phyloP scores from a whole-genome alignment of 2,329 filamentous ascomycete species.

The Cercospora sp. region DNA sequence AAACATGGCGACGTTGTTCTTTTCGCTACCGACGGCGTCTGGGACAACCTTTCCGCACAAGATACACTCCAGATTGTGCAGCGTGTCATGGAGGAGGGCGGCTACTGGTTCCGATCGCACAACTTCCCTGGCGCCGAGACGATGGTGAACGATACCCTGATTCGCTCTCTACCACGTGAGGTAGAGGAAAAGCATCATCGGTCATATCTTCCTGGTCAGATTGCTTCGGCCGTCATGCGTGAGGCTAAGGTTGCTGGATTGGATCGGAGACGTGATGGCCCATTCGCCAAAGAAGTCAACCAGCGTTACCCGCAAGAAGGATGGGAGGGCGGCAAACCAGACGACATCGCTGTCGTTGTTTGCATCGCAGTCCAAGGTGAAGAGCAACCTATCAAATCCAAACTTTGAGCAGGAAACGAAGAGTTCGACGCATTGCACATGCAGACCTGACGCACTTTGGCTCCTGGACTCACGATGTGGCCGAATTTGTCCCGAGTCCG shows the following conservation, averaged over 20 bases:
- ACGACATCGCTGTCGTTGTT: constrained; percentile 89
- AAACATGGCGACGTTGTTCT: constrained; percentile 91
- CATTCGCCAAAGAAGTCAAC: constrained; percentile 93
- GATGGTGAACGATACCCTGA: constrained; percentile 31
- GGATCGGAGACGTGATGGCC: constrained; percentile 79
- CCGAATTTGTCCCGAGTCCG: neutral
- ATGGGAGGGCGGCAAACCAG: constrained; percentile 89
- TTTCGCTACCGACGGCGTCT: constrained; percentile 91
- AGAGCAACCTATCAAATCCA: constrained; percentile 36
- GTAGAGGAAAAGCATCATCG: constrained; percentile 36
- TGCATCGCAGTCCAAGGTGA: constrained; percentile 67
- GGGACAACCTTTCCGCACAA: constrained; percentile 91
- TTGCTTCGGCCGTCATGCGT: constrained; percentile 76
- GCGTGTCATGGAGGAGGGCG: constrained; percentile 60
- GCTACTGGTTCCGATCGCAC: constrained; percentile 38
- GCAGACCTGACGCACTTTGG: neutral
- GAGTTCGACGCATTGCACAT: neutral
- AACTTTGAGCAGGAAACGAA: constrained; percentile 25
- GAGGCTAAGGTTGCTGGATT: constrained; percentile 83
- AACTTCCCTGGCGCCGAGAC: constrained; percentile 35
- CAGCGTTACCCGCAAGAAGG: constrained; percentile 81
- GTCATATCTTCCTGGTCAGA: constrained; percentile 68
- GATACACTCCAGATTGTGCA: constrained; percentile 80
- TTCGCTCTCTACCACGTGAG: constrained; percentile 28
- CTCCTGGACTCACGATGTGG: neutral